phyloP scores from a whole-genome alignment of 2,329 filamentous ascomycete genomes.

The Exutisphaerella laricina region DNA sequence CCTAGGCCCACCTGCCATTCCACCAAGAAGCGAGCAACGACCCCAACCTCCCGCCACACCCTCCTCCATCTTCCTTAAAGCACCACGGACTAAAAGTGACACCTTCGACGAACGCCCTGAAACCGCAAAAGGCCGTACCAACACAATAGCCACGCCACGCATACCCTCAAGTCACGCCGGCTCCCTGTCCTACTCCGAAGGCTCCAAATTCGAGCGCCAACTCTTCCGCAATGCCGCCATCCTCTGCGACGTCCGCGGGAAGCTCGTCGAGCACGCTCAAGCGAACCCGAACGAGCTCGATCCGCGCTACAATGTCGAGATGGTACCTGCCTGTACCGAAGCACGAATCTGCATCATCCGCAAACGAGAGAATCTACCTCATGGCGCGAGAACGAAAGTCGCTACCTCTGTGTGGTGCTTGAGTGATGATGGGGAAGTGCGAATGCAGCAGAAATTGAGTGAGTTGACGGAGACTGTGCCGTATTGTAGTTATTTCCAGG shows the following conservation, averaged over 20 bases:
- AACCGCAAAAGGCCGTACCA: conserved; percentile 8
- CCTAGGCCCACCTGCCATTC: conserved; percentile 20
- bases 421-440: conserved; percentile 38
- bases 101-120: conserved; percentile 6
- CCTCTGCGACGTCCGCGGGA: conserved; percentile 41
- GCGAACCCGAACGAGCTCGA: conserved; percentile 33
- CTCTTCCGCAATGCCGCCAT: conserved; percentile 42
- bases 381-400: conserved; percentile 35
- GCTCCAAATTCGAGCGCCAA: conserved; percentile 35
- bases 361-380: conserved; percentile 36
- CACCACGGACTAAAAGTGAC: conserved; percentile 9
- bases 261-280: conserved; percentile 39
- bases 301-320: conserved; percentile 36
- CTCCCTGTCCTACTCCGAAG: conserved; percentile 5
- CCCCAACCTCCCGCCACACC: conserved; percentile 15
- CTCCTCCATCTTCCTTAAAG: conserved; percentile 11
- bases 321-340: conserved; percentile 35
- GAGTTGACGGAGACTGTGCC: conserved; percentile 41
- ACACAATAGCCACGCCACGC: not conserved
- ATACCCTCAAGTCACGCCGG: conserved; percentile 3
- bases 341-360: conserved; percentile 42
- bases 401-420: conserved; percentile 44
- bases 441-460: conserved; percentile 41
- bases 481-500: conserved; percentile 42
- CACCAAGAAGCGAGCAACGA: conserved; percentile 3